Percentiles rank a stretch among this genome's conserved stretches.
Evolutionary conservation across 2,329 filamentous ascomycete species (phyloP).

Genomic region (Arthrobotrys iridis): DNA sequence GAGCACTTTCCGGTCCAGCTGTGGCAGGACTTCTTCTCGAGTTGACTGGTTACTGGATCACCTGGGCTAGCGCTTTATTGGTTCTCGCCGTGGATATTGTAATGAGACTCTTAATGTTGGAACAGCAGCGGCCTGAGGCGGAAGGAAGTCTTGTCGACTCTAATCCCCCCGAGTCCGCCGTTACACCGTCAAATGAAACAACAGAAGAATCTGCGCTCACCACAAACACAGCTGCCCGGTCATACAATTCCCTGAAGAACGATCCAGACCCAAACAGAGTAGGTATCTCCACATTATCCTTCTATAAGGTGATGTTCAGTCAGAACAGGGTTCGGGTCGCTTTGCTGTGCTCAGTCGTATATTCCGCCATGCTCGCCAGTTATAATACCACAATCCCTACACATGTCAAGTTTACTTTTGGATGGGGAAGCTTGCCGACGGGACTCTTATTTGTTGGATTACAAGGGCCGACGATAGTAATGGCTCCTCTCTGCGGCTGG

Average conservation of each 20-base stretch:
- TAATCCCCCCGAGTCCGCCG: not conserved
- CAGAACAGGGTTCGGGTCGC: slow-evolving; percentile 49
- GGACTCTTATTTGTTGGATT: slow-evolving; percentile 56
- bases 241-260: not conserved
- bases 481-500: slow-evolving; percentile 53
- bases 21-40: slow-evolving; percentile 59
- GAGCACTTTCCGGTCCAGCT: slow-evolving; percentile 59
- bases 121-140: not conserved
- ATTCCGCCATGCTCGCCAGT: slow-evolving; percentile 50
- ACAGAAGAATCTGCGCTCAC: not conserved
- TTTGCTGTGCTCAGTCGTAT: slow-evolving; percentile 29
- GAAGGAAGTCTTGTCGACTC: not conserved
- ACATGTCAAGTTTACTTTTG: slow-evolving; percentile 56
- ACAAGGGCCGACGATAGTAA: slow-evolving; percentile 52
- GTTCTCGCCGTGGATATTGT: slow-evolving; percentile 59
- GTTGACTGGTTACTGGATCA: slow-evolving; percentile 58
- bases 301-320: slow-evolving; percentile 54
- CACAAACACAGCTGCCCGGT: not conserved
- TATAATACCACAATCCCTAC: slow-evolving; percentile 58
- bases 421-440: slow-evolving; percentile 54
- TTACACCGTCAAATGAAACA: not conserved
- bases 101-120: slow-evolving; percentile 59
- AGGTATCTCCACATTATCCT: slow-evolving; percentile 18
- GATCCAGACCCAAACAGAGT: not conserved
- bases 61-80: slow-evolving; percentile 59